phyloP scores from a whole-genome alignment of 345 rosid species.

The Reutealis trisperma region DNA sequence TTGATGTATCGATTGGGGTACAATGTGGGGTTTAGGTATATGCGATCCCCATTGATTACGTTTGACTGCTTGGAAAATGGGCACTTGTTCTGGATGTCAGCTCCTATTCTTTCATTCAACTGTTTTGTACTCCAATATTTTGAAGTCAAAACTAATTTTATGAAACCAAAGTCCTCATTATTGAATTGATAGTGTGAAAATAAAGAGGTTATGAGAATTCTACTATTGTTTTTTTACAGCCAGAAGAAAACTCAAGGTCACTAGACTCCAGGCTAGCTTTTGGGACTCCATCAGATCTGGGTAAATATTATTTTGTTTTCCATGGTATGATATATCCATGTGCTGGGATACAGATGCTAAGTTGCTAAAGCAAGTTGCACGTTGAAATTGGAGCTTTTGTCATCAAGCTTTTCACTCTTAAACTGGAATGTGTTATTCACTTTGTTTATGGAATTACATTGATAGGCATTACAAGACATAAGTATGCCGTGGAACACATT shows the following conservation, averaged over 20 bases:
- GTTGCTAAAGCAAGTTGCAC: neutral
- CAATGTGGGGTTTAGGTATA: no score
- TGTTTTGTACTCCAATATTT: neutral
- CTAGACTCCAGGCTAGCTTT: slow-evolving; percentile 58
- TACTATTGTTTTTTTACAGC: slow-evolving; percentile 42
- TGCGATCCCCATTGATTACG: neutral
- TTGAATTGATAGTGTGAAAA: neutral
- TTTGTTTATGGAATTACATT: neutral
- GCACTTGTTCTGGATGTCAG: neutral
- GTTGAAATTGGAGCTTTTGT: neutral
- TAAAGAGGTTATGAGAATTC: neutral
- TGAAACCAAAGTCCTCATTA: neutral
- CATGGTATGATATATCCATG: neutral
- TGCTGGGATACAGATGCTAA: neutral
- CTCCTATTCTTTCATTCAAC: neutral
- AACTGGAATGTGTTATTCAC: neutral
- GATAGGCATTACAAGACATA: neutral
- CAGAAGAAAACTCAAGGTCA: slow-evolving; percentile 52
- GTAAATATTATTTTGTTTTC: slow-evolving; percentile 34
- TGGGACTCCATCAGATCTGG: slow-evolving; percentile 87
- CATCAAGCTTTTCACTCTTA: neutral
- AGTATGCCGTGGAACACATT: neutral
- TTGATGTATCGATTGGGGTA: no score
- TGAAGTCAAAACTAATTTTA: neutral
- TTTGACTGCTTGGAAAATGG: neutral